phyloP scores from a whole-genome alignment of 1,284 basidiomycete genomes.

The Cryptococcus sp. region DNA sequence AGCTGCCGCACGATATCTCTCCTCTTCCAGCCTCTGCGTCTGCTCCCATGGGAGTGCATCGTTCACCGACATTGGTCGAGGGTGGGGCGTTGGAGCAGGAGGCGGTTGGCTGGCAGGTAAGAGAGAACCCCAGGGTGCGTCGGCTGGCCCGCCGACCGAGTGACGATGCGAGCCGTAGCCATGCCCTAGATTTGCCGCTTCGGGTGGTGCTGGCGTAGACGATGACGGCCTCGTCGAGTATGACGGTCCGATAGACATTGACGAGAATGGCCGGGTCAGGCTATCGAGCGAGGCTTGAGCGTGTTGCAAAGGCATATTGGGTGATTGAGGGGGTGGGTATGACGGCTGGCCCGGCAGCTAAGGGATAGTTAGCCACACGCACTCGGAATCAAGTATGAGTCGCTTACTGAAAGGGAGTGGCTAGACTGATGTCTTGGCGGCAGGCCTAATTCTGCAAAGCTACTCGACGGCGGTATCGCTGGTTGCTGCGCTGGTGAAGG shows the following conservation, averaged over 20 bases:
- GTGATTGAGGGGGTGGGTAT: slow-evolving; percentile 20
- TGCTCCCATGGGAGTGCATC: slow-evolving; percentile 25
- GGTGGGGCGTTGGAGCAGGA: slow-evolving; percentile 23
- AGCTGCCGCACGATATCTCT: slow-evolving; percentile 14
- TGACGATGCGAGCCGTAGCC: slow-evolving; percentile 34
- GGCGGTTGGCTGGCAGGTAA: slow-evolving; percentile 31
- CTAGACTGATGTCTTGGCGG: slow-evolving; percentile 32
- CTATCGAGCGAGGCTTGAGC: slow-evolving; percentile 30
- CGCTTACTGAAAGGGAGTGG: slow-evolving; percentile 19
- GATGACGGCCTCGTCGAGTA: slow-evolving; percentile 21
- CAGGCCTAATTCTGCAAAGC: slow-evolving; percentile 45
- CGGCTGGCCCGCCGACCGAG: slow-evolving; percentile 30
- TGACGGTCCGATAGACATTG: slow-evolving; percentile 40
- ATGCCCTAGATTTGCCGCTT: slow-evolving; percentile 8
- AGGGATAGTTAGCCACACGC: too few relatives aligned
- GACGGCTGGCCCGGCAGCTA: slow-evolving; percentile 16
- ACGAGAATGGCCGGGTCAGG: slow-evolving; percentile 40
- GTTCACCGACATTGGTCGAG: slow-evolving; percentile 32
- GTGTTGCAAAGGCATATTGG: slow-evolving; percentile 5
- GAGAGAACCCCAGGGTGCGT: slow-evolving; percentile 39
- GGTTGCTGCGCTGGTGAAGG: slow-evolving; percentile 13
- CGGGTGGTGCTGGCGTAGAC: slow-evolving; percentile 20
- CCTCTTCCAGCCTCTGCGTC: slow-evolving; percentile 14
- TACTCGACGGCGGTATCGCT: slow-evolving; percentile 20
- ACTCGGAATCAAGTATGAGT: too few relatives aligned